A percentile compares a stretch with the other conserved stretches of the same genome.
These are phyloP conservation scores for Lachancea sp. DNA, from an alignment of 805 yeast genomes.

Conservation along the genomic window DNA sequence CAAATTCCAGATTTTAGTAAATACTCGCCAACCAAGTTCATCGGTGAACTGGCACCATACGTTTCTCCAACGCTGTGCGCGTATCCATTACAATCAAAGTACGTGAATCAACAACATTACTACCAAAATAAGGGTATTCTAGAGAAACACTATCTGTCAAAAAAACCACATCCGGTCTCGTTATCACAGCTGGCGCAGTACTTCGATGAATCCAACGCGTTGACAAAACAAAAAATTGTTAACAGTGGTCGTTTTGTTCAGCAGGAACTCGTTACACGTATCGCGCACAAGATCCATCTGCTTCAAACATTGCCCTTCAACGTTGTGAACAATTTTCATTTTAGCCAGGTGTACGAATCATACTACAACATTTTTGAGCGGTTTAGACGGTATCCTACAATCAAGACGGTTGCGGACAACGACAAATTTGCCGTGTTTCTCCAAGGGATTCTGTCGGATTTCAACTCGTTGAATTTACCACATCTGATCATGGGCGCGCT, in stretches of 20 bases:
- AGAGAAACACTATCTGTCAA: constrained; percentile 32
- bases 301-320: constrained; percentile 79
- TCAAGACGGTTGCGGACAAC: constrained; percentile 68
- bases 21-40: constrained; percentile 31
- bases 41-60: constrained; percentile 33
- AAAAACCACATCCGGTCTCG: constrained; percentile 82
- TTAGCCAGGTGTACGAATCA: constrained; percentile 81
- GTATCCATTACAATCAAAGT: constrained; percentile 38
- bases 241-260: constrained; percentile 85
- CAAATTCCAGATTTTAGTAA: constrained; percentile 33
- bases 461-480: constrained; percentile 75
- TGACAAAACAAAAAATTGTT: constrained; percentile 71
- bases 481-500: constrained; percentile 90
- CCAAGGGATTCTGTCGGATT: constrained; percentile 57
- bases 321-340: constrained; percentile 76
- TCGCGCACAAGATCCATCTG: constrained; percentile 73
- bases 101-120: constrained; percentile 66
- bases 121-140: constrained; percentile 48
- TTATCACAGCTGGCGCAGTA: constrained; percentile 85
- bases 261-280: constrained; percentile 74
- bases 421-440: constrained; percentile 61
- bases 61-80: constrained; percentile 33
- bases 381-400: constrained; percentile 65
- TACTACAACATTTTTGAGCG: constrained; percentile 84
- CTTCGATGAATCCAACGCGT: constrained; percentile 52